Percentiles rank a stretch among this genome's conserved stretches.
Conservation (phyloP, 441 rosid species). For the Gossypium aridum region DNA sequence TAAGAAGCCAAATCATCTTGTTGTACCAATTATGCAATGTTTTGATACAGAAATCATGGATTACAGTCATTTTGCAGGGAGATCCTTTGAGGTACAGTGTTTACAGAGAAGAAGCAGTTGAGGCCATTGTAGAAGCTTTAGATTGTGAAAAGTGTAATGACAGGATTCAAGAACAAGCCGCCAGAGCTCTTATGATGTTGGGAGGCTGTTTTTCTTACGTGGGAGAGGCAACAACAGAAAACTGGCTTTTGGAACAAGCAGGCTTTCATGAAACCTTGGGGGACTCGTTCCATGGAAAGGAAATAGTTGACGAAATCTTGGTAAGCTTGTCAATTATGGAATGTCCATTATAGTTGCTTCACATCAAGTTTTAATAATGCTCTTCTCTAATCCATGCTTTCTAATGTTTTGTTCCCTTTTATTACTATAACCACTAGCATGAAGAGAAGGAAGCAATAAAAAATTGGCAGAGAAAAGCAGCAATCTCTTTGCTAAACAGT, state of each 20-base stretch:
- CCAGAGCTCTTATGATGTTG: conserved; percentile 46
- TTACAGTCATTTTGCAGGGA: conserved; percentile 41
- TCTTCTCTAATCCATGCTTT: not conserved
- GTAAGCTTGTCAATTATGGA: conserved; percentile 21
- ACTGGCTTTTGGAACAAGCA: conserved; percentile 37
- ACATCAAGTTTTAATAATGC: not conserved
- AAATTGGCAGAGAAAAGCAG: conserved; percentile 43
- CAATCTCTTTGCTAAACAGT: conserved; percentile 31
- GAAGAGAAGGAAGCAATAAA: conserved; percentile 39
- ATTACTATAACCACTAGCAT: conserved; percentile 13
- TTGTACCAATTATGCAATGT: not conserved
- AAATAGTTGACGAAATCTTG: conserved; percentile 13
- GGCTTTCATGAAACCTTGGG: conserved; percentile 20
- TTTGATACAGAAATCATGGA: conserved; percentile 11
- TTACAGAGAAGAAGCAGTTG: conserved; percentile 62
- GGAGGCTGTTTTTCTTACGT: conserved; percentile 34
- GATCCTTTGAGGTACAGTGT: conserved; percentile 42
- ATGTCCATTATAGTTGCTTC: not conserved
- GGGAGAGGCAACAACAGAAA: conserved; percentile 29
- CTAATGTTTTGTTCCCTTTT: not conserved
- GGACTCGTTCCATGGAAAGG: conserved; percentile 15
- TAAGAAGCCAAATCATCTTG: not conserved
- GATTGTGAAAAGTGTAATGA: conserved; percentile 27
- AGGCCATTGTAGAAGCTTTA: conserved; percentile 33
- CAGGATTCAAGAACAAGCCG: conserved; percentile 43